Evolutionary conservation across 176 grass and related monocot species (phyloP).

Genomic region (Lolium multiflorum): DNA sequence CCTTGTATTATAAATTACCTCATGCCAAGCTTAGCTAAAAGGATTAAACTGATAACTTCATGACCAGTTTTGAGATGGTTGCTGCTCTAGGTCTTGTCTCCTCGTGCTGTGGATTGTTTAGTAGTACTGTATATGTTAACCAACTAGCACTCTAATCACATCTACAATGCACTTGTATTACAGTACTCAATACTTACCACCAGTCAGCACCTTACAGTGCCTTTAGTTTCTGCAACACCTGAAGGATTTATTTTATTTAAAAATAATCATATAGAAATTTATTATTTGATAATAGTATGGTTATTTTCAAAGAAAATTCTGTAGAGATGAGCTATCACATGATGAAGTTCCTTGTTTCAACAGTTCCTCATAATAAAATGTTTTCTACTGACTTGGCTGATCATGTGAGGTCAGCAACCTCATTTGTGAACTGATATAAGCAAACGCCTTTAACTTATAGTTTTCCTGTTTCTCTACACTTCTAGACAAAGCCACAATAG

Average conservation of each 20-base stretch:
- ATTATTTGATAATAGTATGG: background rate
- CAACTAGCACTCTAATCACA: background rate
- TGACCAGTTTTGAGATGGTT: slow-evolving; percentile 14
- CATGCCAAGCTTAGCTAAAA: background rate
- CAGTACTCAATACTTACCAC: background rate
- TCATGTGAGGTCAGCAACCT: background rate
- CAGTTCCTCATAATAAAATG: background rate
- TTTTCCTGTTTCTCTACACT: background rate
- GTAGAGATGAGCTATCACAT: background rate
- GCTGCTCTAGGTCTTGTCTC: slow-evolving; percentile 23
- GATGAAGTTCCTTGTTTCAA: slow-evolving; percentile 6
- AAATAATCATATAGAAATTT: background rate
- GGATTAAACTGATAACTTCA: background rate
- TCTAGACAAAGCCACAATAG: background rate
- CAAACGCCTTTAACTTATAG: background rate
- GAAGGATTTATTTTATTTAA: background rate
- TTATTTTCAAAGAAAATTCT: background rate
- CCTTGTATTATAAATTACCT: background rate
- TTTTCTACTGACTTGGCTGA: background rate
- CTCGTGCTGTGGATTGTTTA: background rate
- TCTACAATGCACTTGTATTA: background rate
- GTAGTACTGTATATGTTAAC: background rate
- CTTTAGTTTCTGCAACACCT: background rate
- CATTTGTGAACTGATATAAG: slow-evolving; percentile 11
- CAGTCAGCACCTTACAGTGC: background rate